Conservation (phyloP, 768 basidiomycete species). For the Mycena latifolia region DNA sequence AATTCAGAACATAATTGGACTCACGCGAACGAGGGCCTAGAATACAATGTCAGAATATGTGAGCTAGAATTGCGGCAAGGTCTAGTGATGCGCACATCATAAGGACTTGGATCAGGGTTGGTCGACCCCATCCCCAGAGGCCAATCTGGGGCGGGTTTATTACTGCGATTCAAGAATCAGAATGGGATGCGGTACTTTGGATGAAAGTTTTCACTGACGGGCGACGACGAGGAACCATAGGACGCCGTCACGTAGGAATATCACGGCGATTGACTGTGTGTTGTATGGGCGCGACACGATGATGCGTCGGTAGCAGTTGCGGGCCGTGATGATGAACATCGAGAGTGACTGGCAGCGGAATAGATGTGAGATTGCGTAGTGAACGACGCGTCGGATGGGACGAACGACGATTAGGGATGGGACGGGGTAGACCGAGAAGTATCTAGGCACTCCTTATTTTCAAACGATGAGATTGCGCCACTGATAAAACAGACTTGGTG, state of each 20-base stretch:
- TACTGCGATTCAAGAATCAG: slow-evolving; percentile 7
- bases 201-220: not conserved
- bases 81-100: slow-evolving; percentile 14
- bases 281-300: slow-evolving; percentile 9
- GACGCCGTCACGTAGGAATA: slow-evolving; percentile 20
- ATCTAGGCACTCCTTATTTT: not conserved
- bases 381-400: not conserved
- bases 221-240: slow-evolving; percentile 17
- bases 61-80: too few species aligned
- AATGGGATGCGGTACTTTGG: not conserved
- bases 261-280: slow-evolving; percentile 2
- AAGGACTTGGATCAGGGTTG: slow-evolving; percentile 8
- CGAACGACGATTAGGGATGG: not conserved
- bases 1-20: too few species aligned
- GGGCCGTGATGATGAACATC: slow-evolving; percentile 13
- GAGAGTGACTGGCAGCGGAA: slow-evolving; percentile 3
- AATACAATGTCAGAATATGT: not conserved
- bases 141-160: slow-evolving; percentile 11
- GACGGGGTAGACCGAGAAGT: slow-evolving; percentile 1
- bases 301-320: slow-evolving; percentile 12
- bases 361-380: slow-evolving; percentile 2
- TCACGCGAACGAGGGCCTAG: too few species aligned
- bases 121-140: slow-evolving; percentile 22
- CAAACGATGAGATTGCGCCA: too few species aligned
- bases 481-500: not conserved